A percentile compares a stretch with the other conserved stretches of the same genome.
phyloP scores from a whole-genome alignment of 257 asterid species.

The Mentha longifolia region DNA sequence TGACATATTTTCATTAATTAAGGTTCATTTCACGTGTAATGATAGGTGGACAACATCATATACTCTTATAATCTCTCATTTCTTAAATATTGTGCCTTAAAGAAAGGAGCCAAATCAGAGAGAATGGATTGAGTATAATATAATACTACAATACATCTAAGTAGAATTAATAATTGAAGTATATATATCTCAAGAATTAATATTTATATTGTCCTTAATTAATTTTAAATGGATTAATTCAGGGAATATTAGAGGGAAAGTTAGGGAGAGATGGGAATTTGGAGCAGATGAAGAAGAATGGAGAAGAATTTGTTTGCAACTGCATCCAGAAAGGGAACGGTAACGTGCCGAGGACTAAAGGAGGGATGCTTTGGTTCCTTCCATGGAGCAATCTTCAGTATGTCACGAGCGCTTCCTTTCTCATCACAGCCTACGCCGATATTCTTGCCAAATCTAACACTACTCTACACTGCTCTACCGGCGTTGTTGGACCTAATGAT shows the following conservation, averaged over 20 bases:
- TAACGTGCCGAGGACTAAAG: slow-evolving; percentile 37
- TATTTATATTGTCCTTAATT: neutral
- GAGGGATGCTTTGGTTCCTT: slow-evolving; percentile 56
- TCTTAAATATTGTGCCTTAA: too few species aligned
- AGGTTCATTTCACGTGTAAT: too few species aligned
- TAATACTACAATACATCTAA: too few species aligned
- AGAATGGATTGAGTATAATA: too few species aligned
- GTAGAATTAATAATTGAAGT: too few species aligned
- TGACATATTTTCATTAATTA: too few species aligned
- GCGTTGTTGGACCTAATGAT: slow-evolving; percentile 32
- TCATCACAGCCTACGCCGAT: slow-evolving; percentile 48
- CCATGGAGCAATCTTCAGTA: slow-evolving; percentile 64
- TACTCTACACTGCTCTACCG: slow-evolving; percentile 43
- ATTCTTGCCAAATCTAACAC: slow-evolving; percentile 31
- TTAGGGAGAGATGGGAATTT: slow-evolving; percentile 33
- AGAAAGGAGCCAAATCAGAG: too few species aligned
- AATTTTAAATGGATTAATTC: too few species aligned
- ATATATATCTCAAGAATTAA: too few species aligned
- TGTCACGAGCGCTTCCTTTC: slow-evolving; percentile 49
- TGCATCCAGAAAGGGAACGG: slow-evolving; percentile 49
- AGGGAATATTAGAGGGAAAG: slow-evolving; percentile 44
- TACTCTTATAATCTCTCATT: too few species aligned
- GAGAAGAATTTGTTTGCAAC: slow-evolving; percentile 61
- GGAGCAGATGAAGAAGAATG: slow-evolving; percentile 33
- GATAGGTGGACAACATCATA: too few species aligned